Evolutionary conservation across 225 moss, liverwort and hornwort species (phyloP).

Genomic region (Lunularia cruciata): DNA sequence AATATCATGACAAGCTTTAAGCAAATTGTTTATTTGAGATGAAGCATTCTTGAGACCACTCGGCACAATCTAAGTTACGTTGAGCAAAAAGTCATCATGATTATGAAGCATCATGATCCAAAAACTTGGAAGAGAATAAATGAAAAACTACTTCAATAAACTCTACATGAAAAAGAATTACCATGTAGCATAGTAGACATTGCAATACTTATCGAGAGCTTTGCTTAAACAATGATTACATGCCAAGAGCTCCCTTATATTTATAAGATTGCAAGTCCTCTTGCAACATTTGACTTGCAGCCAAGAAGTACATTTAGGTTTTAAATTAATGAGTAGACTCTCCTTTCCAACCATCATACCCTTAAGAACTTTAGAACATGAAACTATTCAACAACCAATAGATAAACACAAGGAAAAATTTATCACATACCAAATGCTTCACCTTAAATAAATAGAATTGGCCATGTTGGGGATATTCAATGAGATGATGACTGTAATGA

Average conservation of each 20-base stretch:
- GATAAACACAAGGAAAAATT: too few relatives aligned
- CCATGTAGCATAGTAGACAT: slow-evolving; percentile 68
- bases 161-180: slow-evolving; percentile 30
- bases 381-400: too few relatives aligned
- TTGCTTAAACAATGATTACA: slow-evolving; percentile 52
- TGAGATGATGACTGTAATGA: slow-evolving; percentile 51
- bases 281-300: slow-evolving; percentile 73
- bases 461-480: slow-evolving; percentile 59
- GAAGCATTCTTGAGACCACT: too few relatives aligned
- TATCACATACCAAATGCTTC: slow-evolving; percentile 52
- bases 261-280: slow-evolving; percentile 60
- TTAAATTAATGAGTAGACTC: too few relatives aligned
- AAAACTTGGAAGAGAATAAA: too few relatives aligned
- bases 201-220: slow-evolving; percentile 73
- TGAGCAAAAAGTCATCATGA: too few relatives aligned
- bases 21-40: too few relatives aligned
- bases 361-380: too few relatives aligned
- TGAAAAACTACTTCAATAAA: too few relatives aligned
- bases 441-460: slow-evolving; percentile 70
- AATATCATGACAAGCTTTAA: not conserved
- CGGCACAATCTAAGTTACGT: too few relatives aligned
- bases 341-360: not conserved
- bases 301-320: not conserved
- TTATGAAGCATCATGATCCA: too few relatives aligned
- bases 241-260: too few relatives aligned